phyloP scores from a whole-genome alignment of 352 stramenopile genomes.

The Phytopythium aichiense region DNA sequence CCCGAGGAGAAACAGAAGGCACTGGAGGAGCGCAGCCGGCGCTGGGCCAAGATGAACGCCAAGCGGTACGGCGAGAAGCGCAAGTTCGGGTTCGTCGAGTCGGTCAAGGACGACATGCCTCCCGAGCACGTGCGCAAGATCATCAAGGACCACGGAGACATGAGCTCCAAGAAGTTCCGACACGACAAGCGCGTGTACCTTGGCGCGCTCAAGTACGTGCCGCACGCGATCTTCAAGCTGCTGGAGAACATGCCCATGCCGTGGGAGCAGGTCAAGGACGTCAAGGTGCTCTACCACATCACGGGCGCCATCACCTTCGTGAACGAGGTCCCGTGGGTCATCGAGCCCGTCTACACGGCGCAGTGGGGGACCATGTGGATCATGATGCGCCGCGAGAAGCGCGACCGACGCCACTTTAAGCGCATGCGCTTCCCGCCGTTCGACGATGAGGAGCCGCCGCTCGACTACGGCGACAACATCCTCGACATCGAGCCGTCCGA shows the following conservation, averaged over 20 bases:
- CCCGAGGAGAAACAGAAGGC: constrained; percentile 57
- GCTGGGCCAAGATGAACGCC: constrained; percentile 88
- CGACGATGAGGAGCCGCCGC: constrained; percentile 98
- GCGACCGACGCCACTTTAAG: constrained; percentile 99
- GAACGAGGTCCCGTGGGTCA: constrained; percentile 98
- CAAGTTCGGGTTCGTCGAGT: constrained; percentile 93
- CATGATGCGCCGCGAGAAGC: constrained; percentile 99
- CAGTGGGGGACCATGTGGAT: constrained; percentile 99
- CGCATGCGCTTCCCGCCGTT: constrained; percentile 99
- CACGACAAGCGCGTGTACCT: constrained; percentile 99
- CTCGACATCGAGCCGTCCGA: constrained; percentile 96
- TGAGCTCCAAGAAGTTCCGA: constrained; percentile 99
- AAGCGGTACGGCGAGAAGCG: constrained; percentile 94
- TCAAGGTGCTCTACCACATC: constrained; percentile 99
- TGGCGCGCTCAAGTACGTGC: constrained; percentile 99
- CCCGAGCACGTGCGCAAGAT: constrained; percentile 99
- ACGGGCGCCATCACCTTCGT: constrained; percentile 99
- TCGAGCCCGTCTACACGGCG: constrained; percentile 99
- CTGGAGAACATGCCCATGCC: constrained; percentile 99
- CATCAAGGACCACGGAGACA: constrained; percentile 99
- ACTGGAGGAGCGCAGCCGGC: constrained; percentile 77
- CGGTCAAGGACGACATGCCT: constrained; percentile 89
- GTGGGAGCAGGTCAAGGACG: constrained; percentile 99
- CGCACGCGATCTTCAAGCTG: constrained; percentile 99
- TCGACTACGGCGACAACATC: constrained; percentile 97